Evolutionary conservation across 1,284 basidiomycete genomes (phyloP).

Genomic region (Ustilago loliicola): DNA sequence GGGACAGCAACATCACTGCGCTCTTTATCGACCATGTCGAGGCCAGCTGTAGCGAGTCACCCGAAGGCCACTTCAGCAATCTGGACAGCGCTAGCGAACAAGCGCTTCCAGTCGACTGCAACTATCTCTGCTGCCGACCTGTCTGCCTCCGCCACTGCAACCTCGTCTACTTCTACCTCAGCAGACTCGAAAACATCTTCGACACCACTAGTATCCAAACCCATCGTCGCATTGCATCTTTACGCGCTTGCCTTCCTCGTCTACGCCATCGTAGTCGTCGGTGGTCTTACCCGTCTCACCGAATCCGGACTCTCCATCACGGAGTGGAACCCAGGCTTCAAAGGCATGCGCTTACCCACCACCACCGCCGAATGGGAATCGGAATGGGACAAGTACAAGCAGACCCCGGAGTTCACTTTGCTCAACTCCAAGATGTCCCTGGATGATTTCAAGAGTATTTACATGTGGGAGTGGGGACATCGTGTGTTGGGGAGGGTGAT

Average conservation of each 20-base stretch:
- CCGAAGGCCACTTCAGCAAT: background rate
- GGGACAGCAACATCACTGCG: background rate
- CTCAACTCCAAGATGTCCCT: slow-evolving; percentile 88
- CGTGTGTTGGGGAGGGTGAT: slow-evolving; percentile 92
- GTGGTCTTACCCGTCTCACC: slow-evolving; percentile 94
- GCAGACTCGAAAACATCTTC: slow-evolving; percentile 3
- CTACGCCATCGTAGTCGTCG: slow-evolving; percentile 92
- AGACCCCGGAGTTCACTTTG: slow-evolving; percentile 85
- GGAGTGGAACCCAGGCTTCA: slow-evolving; percentile 91
- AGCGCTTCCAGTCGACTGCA: slow-evolving; percentile 30
- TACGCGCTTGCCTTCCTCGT: slow-evolving; percentile 85
- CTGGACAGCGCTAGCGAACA: background rate
- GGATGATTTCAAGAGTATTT: slow-evolving; percentile 94
- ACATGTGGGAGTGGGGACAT: slow-evolving; percentile 99
- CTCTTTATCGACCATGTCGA: background rate
- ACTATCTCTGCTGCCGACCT: background rate
- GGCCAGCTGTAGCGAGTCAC: background rate
- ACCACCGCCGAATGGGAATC: slow-evolving; percentile 82
- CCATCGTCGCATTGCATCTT: slow-evolving; percentile 83
- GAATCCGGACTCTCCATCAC: slow-evolving; percentile 98
- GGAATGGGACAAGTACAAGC: slow-evolving; percentile 95
- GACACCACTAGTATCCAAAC: slow-evolving; percentile 75
- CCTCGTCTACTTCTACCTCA: background rate
- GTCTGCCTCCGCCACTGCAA: background rate
- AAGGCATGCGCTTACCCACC: slow-evolving; percentile 87